Evolutionary conservation across 2,329 filamentous ascomycete genomes (phyloP).

Genomic region (Alternaria gansuensis): DNA sequence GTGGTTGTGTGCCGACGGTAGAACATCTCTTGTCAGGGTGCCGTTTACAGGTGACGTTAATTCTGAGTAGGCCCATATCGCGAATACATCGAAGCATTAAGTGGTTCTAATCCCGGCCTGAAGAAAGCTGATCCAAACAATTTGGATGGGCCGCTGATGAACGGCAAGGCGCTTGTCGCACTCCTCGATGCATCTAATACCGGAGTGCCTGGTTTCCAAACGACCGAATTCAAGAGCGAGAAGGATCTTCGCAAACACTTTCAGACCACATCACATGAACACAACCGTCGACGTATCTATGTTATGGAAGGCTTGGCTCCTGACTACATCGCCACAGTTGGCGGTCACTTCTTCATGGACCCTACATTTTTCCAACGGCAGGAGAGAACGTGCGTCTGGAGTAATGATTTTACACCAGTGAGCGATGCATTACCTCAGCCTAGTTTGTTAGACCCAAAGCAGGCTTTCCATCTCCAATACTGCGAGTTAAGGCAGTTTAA

Average conservation of each 20-base stretch:
- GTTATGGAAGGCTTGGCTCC: slow-evolving; percentile 47
- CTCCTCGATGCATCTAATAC: slow-evolving; percentile 35
- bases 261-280: slow-evolving; percentile 10
- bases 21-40: background rate
- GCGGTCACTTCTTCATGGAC: slow-evolving; percentile 48
- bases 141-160: slow-evolving; percentile 25
- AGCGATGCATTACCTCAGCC: slow-evolving; percentile 48
- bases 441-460: slow-evolving; percentile 38
- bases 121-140: slow-evolving; percentile 46
- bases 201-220: slow-evolving; percentile 27
- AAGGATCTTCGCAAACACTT: slow-evolving; percentile 34
- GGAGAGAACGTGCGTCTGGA: slow-evolving; percentile 49
- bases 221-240: slow-evolving; percentile 25
- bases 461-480: slow-evolving; percentile 45
- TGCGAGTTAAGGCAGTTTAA: slow-evolving; percentile 48
- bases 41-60: slow-evolving; percentile 15
- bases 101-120: slow-evolving; percentile 42
- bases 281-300: slow-evolving; percentile 39
- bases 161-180: slow-evolving; percentile 37
- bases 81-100: slow-evolving; percentile 42
- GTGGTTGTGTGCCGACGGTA: slow-evolving; percentile 45
- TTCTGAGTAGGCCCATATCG: slow-evolving; percentile 37
- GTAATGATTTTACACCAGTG: slow-evolving; percentile 47
- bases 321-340: slow-evolving; percentile 42
- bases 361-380: slow-evolving; percentile 46